A percentile compares a stretch with the other conserved stretches of the same genome.
Conservation (phyloP, 441 rosid genomes). For the Raphanus hybrid region DNA sequence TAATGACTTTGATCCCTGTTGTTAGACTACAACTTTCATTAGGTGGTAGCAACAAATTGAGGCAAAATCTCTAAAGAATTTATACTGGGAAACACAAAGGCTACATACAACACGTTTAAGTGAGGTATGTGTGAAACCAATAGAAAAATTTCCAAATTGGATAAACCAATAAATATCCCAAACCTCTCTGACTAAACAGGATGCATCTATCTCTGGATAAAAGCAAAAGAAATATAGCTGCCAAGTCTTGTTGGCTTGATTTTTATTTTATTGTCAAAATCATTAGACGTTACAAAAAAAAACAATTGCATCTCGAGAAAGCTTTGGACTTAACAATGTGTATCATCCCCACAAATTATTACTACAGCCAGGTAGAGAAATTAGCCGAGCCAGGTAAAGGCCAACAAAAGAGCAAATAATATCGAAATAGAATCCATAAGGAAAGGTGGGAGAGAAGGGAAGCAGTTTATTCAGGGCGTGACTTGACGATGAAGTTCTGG, state of each 20-base stretch:
- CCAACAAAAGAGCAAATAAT: not conserved
- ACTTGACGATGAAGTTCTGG: constrained; percentile 84
- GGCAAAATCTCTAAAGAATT: too few relatives aligned
- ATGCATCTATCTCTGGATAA: too few relatives aligned
- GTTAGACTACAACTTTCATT: too few relatives aligned
- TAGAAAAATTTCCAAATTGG: too few relatives aligned
- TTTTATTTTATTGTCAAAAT: constrained; percentile 27
- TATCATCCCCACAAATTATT: constrained; percentile 23
- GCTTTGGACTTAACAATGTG: constrained; percentile 27
- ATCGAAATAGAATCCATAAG: constrained; percentile 23
- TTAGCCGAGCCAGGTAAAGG: constrained; percentile 2
- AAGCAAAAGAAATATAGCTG: not conserved
- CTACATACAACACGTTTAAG: too few relatives aligned
- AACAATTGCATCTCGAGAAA: constrained; percentile 6
- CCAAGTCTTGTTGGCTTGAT: constrained; percentile 10
- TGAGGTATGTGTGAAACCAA: too few relatives aligned
- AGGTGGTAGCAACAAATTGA: too few relatives aligned
- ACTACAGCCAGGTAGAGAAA: constrained; percentile 31
- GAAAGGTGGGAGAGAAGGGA: constrained; percentile 14
- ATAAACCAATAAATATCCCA: too few relatives aligned
- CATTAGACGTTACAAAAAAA: constrained; percentile 24
- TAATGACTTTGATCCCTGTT: too few relatives aligned
- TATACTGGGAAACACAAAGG: too few relatives aligned
- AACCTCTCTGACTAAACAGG: too few relatives aligned
- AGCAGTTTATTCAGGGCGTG: constrained; percentile 43